Percentiles rank a stretch among this genome's conserved stretches.
Conservation (phyloP, 2,329 filamentous ascomycete species). For the Colletotrichum salicis region DNA sequence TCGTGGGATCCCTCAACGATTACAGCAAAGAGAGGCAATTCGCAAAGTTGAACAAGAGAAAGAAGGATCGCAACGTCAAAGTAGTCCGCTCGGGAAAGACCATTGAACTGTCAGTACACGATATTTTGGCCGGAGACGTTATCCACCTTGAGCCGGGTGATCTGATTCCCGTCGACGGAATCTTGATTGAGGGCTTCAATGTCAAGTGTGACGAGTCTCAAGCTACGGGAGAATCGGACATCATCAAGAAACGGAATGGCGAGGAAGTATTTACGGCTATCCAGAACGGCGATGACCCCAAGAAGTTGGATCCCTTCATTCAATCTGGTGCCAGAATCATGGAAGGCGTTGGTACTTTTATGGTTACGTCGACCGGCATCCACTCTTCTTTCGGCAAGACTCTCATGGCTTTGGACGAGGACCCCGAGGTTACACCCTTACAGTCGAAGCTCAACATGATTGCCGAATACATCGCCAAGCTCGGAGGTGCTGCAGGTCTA, state of each 20-base stretch:
- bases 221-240: constrained; percentile 81
- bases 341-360: constrained; percentile 79
- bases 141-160: constrained; percentile 80
- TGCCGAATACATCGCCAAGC: constrained; percentile 81
- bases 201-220: constrained; percentile 83
- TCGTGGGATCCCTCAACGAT: constrained; percentile 82
- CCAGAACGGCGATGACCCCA: constrained; percentile 71
- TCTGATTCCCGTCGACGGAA: constrained; percentile 77
- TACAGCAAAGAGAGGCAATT: constrained; percentile 86
- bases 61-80: constrained; percentile 79
- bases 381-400: constrained; percentile 82
- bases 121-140: constrained; percentile 76
- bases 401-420: constrained; percentile 77
- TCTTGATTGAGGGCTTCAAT: constrained; percentile 78
- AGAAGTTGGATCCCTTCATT: constrained; percentile 85
- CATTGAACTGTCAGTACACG: constrained; percentile 75
- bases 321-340: constrained; percentile 85
- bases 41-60: constrained; percentile 81
- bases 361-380: constrained; percentile 78
- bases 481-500: constrained; percentile 80
- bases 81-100: constrained; percentile 77
- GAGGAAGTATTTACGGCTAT: constrained; percentile 78
- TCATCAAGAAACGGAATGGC: constrained; percentile 74
- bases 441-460: constrained; percentile 81
- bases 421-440: constrained; percentile 79